Conservation (phyloP, 2,329 filamentous ascomycete genomes). For the Trichoderma koningii region DNA sequence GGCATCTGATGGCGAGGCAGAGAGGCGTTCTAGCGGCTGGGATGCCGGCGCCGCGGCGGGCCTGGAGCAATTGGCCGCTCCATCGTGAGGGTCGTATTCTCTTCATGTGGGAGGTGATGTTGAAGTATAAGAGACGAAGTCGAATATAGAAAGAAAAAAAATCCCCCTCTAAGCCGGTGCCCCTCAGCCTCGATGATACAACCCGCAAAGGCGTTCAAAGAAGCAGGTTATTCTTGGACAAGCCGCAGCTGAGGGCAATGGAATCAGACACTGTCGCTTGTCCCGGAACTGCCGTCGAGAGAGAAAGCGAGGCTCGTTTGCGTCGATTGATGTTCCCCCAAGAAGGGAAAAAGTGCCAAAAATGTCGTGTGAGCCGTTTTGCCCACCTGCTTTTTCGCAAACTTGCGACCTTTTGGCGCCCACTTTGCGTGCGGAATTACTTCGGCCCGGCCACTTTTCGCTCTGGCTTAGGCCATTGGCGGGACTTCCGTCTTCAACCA, state of each 20-base stretch:
- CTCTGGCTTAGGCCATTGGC: slow-evolving; percentile 12
- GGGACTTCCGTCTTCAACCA: slow-evolving; percentile 3
- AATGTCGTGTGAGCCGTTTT: slow-evolving; percentile 29
- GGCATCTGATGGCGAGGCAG: slow-evolving; percentile 34
- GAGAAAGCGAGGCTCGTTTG: slow-evolving; percentile 13
- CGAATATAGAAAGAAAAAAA: slow-evolving; percentile 6
- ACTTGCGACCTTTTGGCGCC: slow-evolving; percentile 6
- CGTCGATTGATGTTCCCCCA: slow-evolving; percentile 11
- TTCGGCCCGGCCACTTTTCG: slow-evolving; percentile 26
- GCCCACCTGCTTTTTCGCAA: slow-evolving; percentile 25
- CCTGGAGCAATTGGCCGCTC: slow-evolving; percentile 46
- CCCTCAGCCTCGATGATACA: neutral
- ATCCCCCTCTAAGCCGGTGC: slow-evolving; percentile 23
- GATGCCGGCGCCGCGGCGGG: slow-evolving; percentile 37
- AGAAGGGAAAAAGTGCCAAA: neutral
- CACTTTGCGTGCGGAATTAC: slow-evolving; percentile 27
- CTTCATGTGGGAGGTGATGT: slow-evolving; percentile 41
- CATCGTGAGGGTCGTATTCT: slow-evolving; percentile 47
- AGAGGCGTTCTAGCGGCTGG: slow-evolving; percentile 35
- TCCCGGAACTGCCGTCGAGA: slow-evolving; percentile 12
- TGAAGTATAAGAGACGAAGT: neutral
- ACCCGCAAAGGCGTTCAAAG: neutral
- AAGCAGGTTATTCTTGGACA: neutral
- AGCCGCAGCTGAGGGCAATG: slow-evolving; percentile 11
- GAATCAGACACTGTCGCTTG: slow-evolving; percentile 11